A percentile compares a stretch with the other conserved stretches of the same genome.
Evolutionary conservation across 73 alveolate genomes (phyloP).

Genomic region (Effrenium voratum): DNA sequence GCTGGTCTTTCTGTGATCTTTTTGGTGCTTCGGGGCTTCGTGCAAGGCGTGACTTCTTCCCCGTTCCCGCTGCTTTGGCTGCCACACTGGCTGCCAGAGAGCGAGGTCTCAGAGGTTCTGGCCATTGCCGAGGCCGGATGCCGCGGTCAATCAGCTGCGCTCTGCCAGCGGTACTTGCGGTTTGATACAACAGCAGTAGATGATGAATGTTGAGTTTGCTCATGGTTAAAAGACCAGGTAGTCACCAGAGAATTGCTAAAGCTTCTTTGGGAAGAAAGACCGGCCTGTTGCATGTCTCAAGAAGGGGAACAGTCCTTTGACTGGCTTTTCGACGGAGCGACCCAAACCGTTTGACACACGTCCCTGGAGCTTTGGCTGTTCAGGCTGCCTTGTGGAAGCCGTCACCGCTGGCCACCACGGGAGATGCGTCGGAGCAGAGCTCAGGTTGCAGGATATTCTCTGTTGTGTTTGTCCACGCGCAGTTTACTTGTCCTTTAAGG

Average conservation of each 20-base stretch:
- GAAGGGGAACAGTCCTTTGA: not conserved
- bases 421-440: too few species aligned
- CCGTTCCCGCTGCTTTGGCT: constrained; percentile 45
- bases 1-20: too few species aligned
- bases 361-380: not conserved
- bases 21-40: not conserved
- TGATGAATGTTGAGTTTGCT: too few species aligned
- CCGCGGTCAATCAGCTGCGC: too few species aligned
- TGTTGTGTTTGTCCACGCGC: too few species aligned
- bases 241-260: too few species aligned
- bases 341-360: not conserved
- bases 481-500: too few species aligned
- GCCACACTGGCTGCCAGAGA: constrained; percentile 60
- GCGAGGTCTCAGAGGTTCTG: constrained; percentile 8
- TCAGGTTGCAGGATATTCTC: too few species aligned
- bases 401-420: constrained; percentile 22
- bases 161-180: too few species aligned
- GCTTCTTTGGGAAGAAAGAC: too few species aligned
- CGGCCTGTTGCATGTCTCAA: not conserved
- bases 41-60: not conserved
- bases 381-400: constrained; percentile 32
- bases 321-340: not conserved
- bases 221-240: too few species aligned
- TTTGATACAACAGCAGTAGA: too few species aligned
- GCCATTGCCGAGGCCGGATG: not conserved